Evolutionary conservation across 805 yeast species (phyloP).

Genomic region (Kuraishia cidri): DNA sequence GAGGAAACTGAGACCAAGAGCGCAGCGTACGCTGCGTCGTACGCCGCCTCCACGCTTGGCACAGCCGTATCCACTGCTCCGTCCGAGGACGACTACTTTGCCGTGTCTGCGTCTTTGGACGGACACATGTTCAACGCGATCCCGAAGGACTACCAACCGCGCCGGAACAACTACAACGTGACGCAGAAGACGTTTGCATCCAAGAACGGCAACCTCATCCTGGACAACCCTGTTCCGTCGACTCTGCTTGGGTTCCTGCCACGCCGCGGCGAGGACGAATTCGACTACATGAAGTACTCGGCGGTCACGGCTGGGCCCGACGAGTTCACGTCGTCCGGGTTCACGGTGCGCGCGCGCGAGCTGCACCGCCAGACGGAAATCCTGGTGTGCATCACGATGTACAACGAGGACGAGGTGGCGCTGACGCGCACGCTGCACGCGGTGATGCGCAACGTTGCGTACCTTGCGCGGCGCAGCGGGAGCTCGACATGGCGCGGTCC

Average conservation of each 20-base stretch:
- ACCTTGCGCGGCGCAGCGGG: slow-evolving; percentile 70
- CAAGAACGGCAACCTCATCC: slow-evolving; percentile 73
- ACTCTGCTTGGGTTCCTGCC: slow-evolving; percentile 81
- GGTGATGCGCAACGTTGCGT: slow-evolving; percentile 87
- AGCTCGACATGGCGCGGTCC: slow-evolving; percentile 93
- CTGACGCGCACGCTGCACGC: slow-evolving; percentile 93
- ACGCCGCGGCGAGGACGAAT: slow-evolving; percentile 84
- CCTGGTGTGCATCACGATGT: slow-evolving; percentile 92
- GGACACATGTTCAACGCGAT: slow-evolving; percentile 20
- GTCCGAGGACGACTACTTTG: slow-evolving; percentile 10
- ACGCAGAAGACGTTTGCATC: slow-evolving; percentile 60
- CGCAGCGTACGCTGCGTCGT: too few species aligned
- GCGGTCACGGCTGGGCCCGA: slow-evolving; percentile 95
- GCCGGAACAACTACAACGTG: slow-evolving; percentile 23
- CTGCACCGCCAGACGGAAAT: slow-evolving; percentile 87
- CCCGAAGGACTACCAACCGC: slow-evolving; percentile 23
- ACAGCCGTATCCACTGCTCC: not conserved
- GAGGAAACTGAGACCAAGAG: too few species aligned
- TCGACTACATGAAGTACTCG: slow-evolving; percentile 92
- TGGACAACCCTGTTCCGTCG: slow-evolving; percentile 92
- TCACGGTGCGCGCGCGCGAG: slow-evolving; percentile 78
- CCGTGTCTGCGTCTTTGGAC: slow-evolving; percentile 13
- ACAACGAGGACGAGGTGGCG: slow-evolving; percentile 86
- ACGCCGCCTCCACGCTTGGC: too few species aligned
- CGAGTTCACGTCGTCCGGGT: slow-evolving; percentile 71